Base-by-base conservation (phyloP, 441 rosid genomes). In the Lepidium campestre region DNA sequence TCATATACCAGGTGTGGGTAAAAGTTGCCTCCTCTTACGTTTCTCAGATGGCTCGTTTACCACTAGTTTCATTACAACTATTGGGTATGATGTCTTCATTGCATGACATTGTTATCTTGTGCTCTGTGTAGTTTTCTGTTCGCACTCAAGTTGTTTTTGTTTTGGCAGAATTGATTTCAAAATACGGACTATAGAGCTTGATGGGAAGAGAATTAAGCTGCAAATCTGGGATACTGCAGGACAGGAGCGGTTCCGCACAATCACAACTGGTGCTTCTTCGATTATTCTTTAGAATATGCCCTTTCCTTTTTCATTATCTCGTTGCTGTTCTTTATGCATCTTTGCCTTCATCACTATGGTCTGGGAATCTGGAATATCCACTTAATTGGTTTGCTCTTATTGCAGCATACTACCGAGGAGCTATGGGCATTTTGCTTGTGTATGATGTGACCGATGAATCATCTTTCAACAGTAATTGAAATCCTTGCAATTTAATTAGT, bases 141-240 rank as follows among this genome's bases (percentile, higher is more conserved):
- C n/a, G n/a, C n/a, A n/a, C n/a, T n/a, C n/a, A n/a, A n/a, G n/a
- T 20, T 1, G 23, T 2, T 56, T 47, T 41, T 12, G 55, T 14
- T 66, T n/a, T n/a, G n/a, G 72, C 81, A 87, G 90, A 12, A 87
- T 87, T 76, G 93, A 87, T 75, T 87, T 87, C 75, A 87, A 87
- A 83, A 85, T 87, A 79, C 79, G 90, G 73, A 87, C 90, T 67
- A 81, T 87, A 70, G 93, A 87, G 75, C 90, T 87, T 61, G 90
- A 87, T 81, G 84, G 88, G 25, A 87, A 87, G 68, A 82, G 88
- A 42, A 85, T 87, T 74, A 87, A 87, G 77, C 90, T 87, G 41
- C 93, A 87, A 76, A 87, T 87, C 73, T 87, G 90, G 88, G 93
- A 87, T 39, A 87, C 93, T 40, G 93, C 93, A 73, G 93, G 93